Base-by-base conservation (phyloP, 2,329 filamentous ascomycete species). In the Epichloe hybrida region DNA sequence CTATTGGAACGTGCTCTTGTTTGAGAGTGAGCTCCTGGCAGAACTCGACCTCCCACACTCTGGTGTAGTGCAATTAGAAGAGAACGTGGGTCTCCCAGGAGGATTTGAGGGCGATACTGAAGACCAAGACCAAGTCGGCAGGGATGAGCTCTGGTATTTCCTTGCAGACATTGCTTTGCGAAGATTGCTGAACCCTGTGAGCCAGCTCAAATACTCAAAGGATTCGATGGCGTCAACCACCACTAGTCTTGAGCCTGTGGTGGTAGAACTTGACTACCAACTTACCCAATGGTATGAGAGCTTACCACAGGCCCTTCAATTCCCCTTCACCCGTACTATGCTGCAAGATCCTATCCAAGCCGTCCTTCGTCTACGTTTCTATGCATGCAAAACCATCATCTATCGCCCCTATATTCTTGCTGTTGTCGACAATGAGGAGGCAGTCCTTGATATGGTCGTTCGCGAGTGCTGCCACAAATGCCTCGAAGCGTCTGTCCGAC, bases 61-160 rank as follows among this genome's bases (percentile, higher is more conserved):
- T 3, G 86, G 86, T 5, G 86, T 91, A 48, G 84, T 88, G 21
- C 83, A 88, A 57, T 88, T 88, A 50, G 87, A 91, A 64, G 86
- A 91, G 59, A 80, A 81, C 20, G 85, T 91, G 52, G 84, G 85
- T 9, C 71, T 93, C 1, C 87, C 87, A 1, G 83, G 84, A 4
- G 84, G 84, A 0, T 93, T 91, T 56, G 84, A 86, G 59, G 81
- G 81, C n/a, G 80, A 83, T 53, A 79, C 83, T 55, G 71, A 73
- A 7, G 76, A 79, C 55, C 71, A 77, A 6, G 36, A 48, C 13
- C 35, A 49, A 23, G 78, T 81, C 7, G 85, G 84, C 12, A 77
- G 80, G 46, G 87, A 91, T 59, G 86, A 91, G 53, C 71, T 91
- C 13, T 91, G 87, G 86, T 93, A 93, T 61, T 91, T 91, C 58